Base-by-base conservation (phyloP, 2,329 filamentous ascomycete genomes). In the Epichloe festucae region DNA sequence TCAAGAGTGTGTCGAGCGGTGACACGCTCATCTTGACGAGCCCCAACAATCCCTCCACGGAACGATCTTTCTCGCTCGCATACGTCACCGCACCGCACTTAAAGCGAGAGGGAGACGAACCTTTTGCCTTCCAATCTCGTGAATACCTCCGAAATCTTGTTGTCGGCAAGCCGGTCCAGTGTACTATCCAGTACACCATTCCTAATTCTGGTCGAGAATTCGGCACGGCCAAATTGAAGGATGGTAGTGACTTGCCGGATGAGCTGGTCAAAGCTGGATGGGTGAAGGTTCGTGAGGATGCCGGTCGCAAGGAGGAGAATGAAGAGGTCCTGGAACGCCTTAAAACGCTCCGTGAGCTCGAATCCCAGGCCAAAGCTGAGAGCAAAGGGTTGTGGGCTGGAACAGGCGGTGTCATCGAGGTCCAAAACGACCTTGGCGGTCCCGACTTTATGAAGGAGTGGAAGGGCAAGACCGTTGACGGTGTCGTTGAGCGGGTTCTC, bases 1-100 rank as follows among this genome's bases (percentile, higher is more conserved):
- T 97, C 70, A 98, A 98, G 78, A 88, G 85, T 67, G 88, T 95
- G 60, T 75, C 94, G 63, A 96, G 90, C 63, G 93, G 93, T 63
- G 93, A 97, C 74, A 95, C 90, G 31, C 72, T 97, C 60, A 75
- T 97, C 57, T 74, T 97, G 63, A 81, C 84, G 61, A 89, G 87
- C 69, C 77, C 87, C 65, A 84, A 83, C 68, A 90, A 94, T 66
- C 85, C 87, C 38, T 77, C 81, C 57, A 81, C 85, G 68, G 93
- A 97, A 73, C 86, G 89, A 62, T 87, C 79, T 49, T 77, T 98
- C 61, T 95, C 89, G 63, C 76, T 98, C 57, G 93, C 93, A 61
- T 97, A 89, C 70, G 89, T 97, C 59, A 86, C 84, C 53, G 89
- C 90, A 48, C 93, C 93, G 3, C 84, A 90, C 64, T 67, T 96